These are phyloP conservation scores for Saccharomycopsis fermentans DNA, from an alignment of 805 yeast genomes.

Conservation along the genomic window DNA sequence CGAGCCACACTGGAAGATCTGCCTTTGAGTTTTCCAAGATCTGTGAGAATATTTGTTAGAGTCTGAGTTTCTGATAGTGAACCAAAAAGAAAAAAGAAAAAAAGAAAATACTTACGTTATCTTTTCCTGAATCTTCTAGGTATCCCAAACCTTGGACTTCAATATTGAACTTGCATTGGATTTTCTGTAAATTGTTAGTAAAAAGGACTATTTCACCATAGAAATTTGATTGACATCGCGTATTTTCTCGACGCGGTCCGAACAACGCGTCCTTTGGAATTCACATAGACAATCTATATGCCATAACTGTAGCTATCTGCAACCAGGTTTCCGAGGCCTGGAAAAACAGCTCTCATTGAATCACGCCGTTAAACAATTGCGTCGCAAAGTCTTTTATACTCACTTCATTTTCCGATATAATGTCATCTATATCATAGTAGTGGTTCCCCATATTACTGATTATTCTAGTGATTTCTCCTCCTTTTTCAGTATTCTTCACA, in stretches of 20 bases:
- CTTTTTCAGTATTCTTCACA: too few species aligned
- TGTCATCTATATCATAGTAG: conserved; percentile 72
- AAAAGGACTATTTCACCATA: too few species aligned
- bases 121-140: conserved; percentile 67
- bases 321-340: too few species aligned
- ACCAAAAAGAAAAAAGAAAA: neutral
- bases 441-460: conserved; percentile 11
- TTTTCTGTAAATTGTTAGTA: conserved; percentile 28
- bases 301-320: too few species aligned
- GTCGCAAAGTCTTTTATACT: conserved; percentile 16
- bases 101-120: conserved; percentile 25
- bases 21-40: conserved; percentile 50
- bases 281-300: too few species aligned
- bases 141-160: conserved; percentile 84
- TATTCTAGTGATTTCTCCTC: too few species aligned
- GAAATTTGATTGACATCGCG: too few species aligned
- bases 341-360: too few species aligned
- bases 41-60: conserved; percentile 20
- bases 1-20: conserved; percentile 85
- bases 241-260: too few species aligned
- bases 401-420: conserved; percentile 53
- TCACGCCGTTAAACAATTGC: too few species aligned
- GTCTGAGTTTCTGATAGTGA: too few species aligned
- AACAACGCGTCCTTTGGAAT: too few species aligned
- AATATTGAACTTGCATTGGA: conserved; percentile 72